phyloP scores from a whole-genome alignment of 1,284 basidiomycete genomes.

The Xerocomus minutiporus region DNA sequence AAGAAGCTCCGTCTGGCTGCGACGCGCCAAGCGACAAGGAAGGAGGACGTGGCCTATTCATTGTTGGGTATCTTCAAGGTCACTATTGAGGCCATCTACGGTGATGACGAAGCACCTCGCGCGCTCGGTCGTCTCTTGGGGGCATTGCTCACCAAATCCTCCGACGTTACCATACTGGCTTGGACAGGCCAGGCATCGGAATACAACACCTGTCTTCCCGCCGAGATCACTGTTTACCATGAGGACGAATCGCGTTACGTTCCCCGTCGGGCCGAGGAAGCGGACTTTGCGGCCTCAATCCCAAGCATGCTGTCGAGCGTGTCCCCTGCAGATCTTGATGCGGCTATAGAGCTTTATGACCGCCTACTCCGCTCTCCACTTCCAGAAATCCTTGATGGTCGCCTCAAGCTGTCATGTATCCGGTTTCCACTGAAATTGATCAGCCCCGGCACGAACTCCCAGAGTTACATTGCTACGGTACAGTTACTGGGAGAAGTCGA shows the following conservation, averaged over 20 bases:
- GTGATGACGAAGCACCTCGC: constrained; percentile 6
- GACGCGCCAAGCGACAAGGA: constrained; percentile 1
- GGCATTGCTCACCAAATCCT: constrained; percentile 5
- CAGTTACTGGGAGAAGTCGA: neutral
- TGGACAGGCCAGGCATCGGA: constrained; percentile 8
- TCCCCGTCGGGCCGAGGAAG: neutral
- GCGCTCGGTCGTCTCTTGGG: constrained; percentile 10
- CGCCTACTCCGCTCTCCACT: constrained; percentile 1
- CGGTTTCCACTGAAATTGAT: neutral
- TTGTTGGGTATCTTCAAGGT: constrained; percentile 9
- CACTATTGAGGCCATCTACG: constrained; percentile 9
- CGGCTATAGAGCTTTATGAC: constrained; percentile 3
- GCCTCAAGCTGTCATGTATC: neutral
- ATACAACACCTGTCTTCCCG: constrained; percentile 11
- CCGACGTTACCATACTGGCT: constrained; percentile 5
- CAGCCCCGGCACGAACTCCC: neutral
- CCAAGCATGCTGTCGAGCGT: neutral
- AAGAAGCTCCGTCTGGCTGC: constrained; percentile 14
- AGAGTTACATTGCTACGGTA: neutral
- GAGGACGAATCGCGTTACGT: neutral
- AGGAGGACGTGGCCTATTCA: constrained; percentile 11
- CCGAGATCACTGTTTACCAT: constrained; percentile 9
- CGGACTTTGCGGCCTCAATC: neutral
- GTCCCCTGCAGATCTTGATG: neutral
- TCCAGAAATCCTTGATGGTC: neutral